phyloP scores from a whole-genome alignment of 768 basidiomycete species.

The Lentinus brumalis region DNA sequence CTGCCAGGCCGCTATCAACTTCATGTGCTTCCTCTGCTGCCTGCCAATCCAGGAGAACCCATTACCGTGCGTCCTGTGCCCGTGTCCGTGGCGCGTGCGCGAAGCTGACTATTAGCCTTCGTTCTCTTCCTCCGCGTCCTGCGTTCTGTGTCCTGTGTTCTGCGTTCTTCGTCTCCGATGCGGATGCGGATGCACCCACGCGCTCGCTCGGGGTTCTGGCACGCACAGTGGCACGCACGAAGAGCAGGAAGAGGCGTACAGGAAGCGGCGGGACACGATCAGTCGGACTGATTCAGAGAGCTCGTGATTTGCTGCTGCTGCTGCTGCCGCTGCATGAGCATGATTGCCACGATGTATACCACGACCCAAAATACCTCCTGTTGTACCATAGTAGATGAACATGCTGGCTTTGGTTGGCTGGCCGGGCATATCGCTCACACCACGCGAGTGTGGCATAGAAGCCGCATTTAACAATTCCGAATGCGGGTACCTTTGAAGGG shows the following conservation, averaged over 20 bases:
- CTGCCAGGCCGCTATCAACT: conserved; percentile 67
- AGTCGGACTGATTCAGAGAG: conserved; percentile 13
- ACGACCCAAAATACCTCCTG: neutral
- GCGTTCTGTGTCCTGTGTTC: neutral
- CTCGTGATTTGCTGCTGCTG: neutral
- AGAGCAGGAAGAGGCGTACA: conserved; percentile 61
- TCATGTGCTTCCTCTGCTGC: conserved; percentile 67
- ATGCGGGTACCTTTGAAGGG: too few relatives aligned
- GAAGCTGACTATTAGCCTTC: neutral
- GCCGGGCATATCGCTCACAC: too few relatives aligned
- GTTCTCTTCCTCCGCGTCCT: too few relatives aligned
- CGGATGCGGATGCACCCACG: neutral
- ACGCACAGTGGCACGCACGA: conserved; percentile 56
- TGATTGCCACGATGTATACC: conserved; percentile 5
- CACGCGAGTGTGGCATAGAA: too few relatives aligned
- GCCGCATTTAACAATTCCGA: too few relatives aligned
- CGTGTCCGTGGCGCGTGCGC: neutral
- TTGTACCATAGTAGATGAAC: conserved; percentile 12
- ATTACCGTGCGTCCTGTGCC: conserved; percentile 46
- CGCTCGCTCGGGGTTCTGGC: too few relatives aligned
- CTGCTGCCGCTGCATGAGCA: neutral
- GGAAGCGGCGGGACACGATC: conserved; percentile 38
- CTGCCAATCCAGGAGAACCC: conserved; percentile 77
- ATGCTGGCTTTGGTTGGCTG: too few relatives aligned
- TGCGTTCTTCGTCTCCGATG: neutral